Conservation (phyloP, 2,329 filamentous ascomycete genomes). For the Pezicula carpinea region DNA sequence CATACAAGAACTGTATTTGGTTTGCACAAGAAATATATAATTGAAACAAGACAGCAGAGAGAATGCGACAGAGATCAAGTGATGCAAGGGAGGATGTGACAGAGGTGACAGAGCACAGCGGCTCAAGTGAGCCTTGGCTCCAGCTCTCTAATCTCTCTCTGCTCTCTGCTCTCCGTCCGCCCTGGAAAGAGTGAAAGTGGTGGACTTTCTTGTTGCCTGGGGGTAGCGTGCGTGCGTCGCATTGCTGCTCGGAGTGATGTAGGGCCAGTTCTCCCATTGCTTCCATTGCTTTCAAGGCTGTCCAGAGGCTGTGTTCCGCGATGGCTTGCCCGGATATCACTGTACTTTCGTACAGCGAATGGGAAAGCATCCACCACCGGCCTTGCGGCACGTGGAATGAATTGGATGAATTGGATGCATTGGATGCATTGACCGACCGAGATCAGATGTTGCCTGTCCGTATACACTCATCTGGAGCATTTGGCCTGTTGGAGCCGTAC, state of each 20-base stretch:
- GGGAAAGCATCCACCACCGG: not conserved
- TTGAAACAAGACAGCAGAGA: not conserved
- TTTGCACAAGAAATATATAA: no score
- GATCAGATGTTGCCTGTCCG: no score
- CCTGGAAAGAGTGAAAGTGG: not conserved
- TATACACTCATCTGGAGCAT: no score
- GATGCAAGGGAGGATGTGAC: not conserved
- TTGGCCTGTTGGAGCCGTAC: no score
- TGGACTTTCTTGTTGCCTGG: not conserved
- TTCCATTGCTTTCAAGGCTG: not conserved
- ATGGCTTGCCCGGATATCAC: no score
- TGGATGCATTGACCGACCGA: no score
- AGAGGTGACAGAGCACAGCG: no score
- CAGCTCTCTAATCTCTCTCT: not conserved
- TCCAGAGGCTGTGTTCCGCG: not conserved
- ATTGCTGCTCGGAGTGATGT: no score
- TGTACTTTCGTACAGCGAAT: not conserved
- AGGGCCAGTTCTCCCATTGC: no score
- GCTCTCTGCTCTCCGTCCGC: not conserved
- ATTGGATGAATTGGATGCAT: not conserved
- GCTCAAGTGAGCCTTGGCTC: not conserved
- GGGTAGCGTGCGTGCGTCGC: not conserved
- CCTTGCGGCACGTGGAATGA: not conserved
- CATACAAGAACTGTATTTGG: no score
- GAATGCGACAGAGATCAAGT: not conserved